These are phyloP conservation scores for Candida silvatica DNA, from an alignment of 805 yeast genomes.

Conservation along the genomic window DNA sequence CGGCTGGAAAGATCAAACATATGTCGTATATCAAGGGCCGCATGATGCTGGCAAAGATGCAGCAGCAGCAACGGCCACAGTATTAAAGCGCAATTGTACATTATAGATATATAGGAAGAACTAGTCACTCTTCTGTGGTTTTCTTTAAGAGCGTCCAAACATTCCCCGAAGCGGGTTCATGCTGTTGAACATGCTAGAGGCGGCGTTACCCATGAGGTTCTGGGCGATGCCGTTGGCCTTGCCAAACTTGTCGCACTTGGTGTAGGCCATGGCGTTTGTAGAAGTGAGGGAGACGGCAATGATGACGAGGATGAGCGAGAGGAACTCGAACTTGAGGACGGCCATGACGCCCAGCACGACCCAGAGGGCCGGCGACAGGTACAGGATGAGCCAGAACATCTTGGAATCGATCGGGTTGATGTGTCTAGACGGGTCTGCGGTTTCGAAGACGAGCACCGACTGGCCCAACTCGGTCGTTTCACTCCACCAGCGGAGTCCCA, in stretches of 20 bases:
- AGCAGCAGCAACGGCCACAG: not conserved
- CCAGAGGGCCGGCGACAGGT: constrained; percentile 75
- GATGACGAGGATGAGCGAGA: constrained; percentile 51
- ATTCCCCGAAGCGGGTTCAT: constrained; percentile 30
- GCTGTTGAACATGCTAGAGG: constrained; percentile 34
- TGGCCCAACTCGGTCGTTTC: constrained; percentile 61
- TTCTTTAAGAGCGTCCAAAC: too few species aligned
- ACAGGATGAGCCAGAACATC: constrained; percentile 77
- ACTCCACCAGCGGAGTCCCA: constrained; percentile 97
- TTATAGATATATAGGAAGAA: constrained; percentile 2
- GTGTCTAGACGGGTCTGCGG: constrained; percentile 61
- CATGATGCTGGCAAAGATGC: constrained; percentile 3
- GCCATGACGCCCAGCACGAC: constrained; percentile 66
- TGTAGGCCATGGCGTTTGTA: constrained; percentile 84
- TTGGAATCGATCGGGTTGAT: constrained; percentile 90
- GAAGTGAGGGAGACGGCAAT: constrained; percentile 66
- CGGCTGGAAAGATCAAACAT: constrained; percentile 25
- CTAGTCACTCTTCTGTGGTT: not conserved
- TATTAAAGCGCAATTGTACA: too few species aligned
- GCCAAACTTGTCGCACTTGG: constrained; percentile 87
- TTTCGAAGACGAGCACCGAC: constrained; percentile 81
- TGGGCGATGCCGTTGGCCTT: constrained; percentile 65
- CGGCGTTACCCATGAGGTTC: constrained; percentile 44
- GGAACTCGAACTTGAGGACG: constrained; percentile 64
- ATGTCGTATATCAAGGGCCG: constrained; percentile 20